Evolutionary conservation across 2,329 filamentous ascomycete genomes (phyloP), one percentile per base, ranked within the genome.

Genomic region (Trichoderma sp.): DNA sequence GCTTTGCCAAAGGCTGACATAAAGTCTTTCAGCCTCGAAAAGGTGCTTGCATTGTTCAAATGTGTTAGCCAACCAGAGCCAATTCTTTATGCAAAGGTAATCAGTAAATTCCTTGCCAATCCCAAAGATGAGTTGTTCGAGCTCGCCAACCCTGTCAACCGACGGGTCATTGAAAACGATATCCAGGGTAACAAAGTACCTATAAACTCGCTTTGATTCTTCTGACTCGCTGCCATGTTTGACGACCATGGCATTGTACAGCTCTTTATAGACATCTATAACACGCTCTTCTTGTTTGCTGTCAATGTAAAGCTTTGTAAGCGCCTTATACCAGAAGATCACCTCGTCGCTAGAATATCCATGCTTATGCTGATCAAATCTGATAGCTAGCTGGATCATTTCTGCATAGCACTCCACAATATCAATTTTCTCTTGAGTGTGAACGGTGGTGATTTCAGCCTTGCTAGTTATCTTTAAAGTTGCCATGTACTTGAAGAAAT

Each of bases 1-100:
- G n/a, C 76, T 76, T 6, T 79, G 76, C 80, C 80, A 82, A 8
- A 82, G 76, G 21, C 75, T 76, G 63, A 81, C 75, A 67, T 80
- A 82, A 7, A 81, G 75, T 24, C 77, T 77, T 73, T 82, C 80
- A 0, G 80, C 80, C 6, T 78, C 74, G 56, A 76, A 72, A 61
- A 75, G 74, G 67, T 79, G 74, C 26, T 75, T 72, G 11, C 76
- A 75, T 5, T 73, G 73, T 66, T 79, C 75, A 59, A 81, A 82
- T 0, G 76, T 75, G 21, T 73, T 69, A 0, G 79, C 80, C 1
- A 81, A 74, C 13, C 75, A 74, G 21, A 81, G 74, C 54, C 80
- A 75, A 66, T 81, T 76, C 1, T 73, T 73, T 30, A 81, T 75
- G 63, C 77, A 76, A 1, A 77, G 73, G 18, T 77, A 73, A 16